A percentile compares a stretch with the other conserved stretches of the same genome.
Evolutionary conservation across 345 rosid genomes (phyloP).

Genomic region (Reutealis trisperma): DNA sequence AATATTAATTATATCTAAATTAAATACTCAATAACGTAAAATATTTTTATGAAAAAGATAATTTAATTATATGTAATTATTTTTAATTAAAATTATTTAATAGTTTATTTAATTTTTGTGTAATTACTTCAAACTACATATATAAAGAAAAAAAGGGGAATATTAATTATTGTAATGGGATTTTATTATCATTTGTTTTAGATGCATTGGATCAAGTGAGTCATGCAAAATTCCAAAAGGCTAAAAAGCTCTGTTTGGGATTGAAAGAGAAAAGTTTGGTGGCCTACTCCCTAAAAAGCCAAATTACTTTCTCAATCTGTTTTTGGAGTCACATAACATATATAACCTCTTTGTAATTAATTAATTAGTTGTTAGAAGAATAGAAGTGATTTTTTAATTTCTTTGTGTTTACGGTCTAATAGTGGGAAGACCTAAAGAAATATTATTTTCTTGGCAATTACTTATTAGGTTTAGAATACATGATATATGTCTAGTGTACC

Average conservation of each 20-base stretch:
- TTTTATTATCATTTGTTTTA: slow-evolving; percentile 27
- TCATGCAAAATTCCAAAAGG: slow-evolving; percentile 46
- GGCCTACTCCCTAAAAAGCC: slow-evolving; percentile 47
- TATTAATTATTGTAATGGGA: slow-evolving; percentile 27
- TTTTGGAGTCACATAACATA: no score
- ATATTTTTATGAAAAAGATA: no score
- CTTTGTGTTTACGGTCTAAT: not conserved
- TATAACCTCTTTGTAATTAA: no score
- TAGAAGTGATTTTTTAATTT: no score
- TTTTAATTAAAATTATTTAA: no score
- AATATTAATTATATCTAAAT: no score
- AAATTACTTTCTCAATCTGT: slow-evolving; percentile 30
- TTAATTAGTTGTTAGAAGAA: no score
- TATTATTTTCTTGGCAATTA: no score
- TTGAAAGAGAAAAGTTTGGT: slow-evolving; percentile 33
- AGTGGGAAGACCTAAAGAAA: no score
- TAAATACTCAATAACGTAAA: no score
- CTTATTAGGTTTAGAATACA: not conserved
- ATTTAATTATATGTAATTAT: no score
- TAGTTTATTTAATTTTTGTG: no score
- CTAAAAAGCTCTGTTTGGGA: slow-evolving; percentile 10
- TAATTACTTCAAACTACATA: not conserved
- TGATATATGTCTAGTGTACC: slow-evolving; percentile 2
- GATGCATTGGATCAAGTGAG: slow-evolving; percentile 50
- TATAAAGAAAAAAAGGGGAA: not conserved